Conservation (phyloP, 306 rosid genomes). For the Inga leiocalycina region DNA sequence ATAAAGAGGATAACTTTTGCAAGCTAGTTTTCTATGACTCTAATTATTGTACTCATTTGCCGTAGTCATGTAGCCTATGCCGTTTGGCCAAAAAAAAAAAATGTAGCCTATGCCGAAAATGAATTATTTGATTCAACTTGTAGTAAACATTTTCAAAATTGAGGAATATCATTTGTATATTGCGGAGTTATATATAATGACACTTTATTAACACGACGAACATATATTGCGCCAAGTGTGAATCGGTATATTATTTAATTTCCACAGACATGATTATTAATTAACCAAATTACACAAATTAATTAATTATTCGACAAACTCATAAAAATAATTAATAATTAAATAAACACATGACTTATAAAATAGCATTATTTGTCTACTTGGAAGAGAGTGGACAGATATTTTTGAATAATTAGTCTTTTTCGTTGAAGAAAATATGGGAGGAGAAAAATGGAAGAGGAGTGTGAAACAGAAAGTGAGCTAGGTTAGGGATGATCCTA, state of each 20-base stretch:
- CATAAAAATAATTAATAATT: not conserved
- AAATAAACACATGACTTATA: not conserved
- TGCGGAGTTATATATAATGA: not conserved
- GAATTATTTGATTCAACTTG: conserved; percentile 6
- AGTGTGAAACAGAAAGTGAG: not conserved
- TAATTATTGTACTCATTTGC: not conserved
- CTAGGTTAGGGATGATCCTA: not conserved
- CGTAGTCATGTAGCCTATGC: no score
- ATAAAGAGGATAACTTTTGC: not conserved
- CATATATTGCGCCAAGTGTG: not conserved
- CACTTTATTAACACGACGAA: not conserved
- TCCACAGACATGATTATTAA: no score
- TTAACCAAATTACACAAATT: not conserved
- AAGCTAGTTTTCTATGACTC: not conserved
- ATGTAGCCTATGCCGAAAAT: not conserved
- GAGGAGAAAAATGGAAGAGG: no score
- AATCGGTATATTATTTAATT: not conserved
- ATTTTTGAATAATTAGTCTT: not conserved
- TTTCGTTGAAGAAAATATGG: not conserved
- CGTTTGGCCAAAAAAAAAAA: no score
- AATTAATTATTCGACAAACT: not conserved
- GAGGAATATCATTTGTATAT: not conserved
- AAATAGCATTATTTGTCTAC: not conserved
- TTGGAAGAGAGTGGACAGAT: not conserved
- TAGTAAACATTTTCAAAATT: not conserved